Conservation (phyloP, 2,329 filamentous ascomycete genomes). For the Ceratocystis alfenasii region DNA sequence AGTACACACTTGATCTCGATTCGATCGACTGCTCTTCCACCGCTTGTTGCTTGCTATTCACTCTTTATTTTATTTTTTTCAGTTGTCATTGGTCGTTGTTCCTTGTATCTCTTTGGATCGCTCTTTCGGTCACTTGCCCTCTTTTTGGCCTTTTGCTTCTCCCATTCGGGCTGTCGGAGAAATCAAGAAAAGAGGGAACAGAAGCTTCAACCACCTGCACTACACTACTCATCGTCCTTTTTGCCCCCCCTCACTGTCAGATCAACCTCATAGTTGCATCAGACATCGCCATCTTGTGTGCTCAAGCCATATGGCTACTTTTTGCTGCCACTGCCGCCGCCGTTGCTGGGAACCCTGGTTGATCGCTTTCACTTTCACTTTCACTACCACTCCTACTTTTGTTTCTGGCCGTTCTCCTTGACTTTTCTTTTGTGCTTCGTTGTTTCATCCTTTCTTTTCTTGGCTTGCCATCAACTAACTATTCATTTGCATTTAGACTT, state of each 20-base stretch:
- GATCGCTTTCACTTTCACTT: neutral
- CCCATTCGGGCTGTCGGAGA: neutral
- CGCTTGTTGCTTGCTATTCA: neutral
- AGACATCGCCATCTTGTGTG: neutral
- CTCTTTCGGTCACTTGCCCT: neutral
- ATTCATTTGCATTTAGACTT: neutral
- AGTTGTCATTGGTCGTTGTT: neutral
- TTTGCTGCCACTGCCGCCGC: neutral
- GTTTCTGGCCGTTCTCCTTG: neutral
- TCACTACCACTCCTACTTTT: neutral
- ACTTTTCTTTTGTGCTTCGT: neutral
- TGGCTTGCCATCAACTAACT: neutral
- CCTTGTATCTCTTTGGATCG: no score
- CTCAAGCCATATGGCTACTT: neutral
- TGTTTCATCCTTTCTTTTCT: neutral
- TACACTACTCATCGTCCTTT: neutral
- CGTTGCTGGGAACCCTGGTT: neutral
- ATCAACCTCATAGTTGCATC: neutral
- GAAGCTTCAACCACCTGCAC: conserved; percentile 4
- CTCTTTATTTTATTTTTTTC: neutral
- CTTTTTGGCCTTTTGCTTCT: neutral
- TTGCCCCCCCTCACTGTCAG: neutral
- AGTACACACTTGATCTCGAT: neutral
- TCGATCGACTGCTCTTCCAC: neutral
- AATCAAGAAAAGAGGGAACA: neutral